These are phyloP conservation scores for Edaphochlamys debaryana DNA, from an alignment of 139 green algal species.

Conservation along the genomic window DNA sequence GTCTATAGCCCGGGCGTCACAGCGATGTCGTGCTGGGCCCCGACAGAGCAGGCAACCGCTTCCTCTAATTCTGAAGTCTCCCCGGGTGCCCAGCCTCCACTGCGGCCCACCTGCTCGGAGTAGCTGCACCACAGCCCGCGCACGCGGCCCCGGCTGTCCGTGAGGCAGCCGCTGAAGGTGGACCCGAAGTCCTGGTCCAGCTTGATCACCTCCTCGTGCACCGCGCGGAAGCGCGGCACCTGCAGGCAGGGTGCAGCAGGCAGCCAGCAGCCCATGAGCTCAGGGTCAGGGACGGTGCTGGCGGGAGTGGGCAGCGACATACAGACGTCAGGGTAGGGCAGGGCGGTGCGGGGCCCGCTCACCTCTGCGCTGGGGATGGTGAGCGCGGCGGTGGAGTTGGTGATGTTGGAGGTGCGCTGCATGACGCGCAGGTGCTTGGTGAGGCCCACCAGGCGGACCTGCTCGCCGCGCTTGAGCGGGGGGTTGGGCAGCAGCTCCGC, in stretches of 20 bases:
- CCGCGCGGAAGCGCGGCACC: conserved; percentile 70
- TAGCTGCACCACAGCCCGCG: conserved; percentile 86
- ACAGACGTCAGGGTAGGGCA: too few species aligned
- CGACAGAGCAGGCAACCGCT: too few species aligned
- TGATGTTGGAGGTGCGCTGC: conserved; percentile 77
- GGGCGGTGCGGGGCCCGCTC: too few species aligned
- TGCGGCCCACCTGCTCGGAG: conserved; percentile 77
- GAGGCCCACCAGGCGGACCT: conserved; percentile 76
- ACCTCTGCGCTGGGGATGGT: conserved; percentile 75
- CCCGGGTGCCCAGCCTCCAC: too few species aligned
- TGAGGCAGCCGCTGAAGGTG: conserved; percentile 84
- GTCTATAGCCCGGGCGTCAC: too few species aligned
- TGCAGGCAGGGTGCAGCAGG: not conserved
- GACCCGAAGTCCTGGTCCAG: conserved; percentile 94
- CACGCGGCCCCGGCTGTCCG: conserved; percentile 73
- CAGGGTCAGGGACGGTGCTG: not conserved
- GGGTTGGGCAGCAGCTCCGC: conserved; percentile 50
- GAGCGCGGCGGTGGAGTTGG: conserved; percentile 70
- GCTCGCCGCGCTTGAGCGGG: conserved; percentile 62
- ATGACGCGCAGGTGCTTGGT: conserved; percentile 78
- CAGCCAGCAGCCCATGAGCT: not conserved
- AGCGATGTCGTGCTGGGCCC: too few species aligned
- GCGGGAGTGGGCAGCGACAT: too few species aligned
- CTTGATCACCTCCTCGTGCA: conserved; percentile 92
- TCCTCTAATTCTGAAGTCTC: too few species aligned